A percentile compares a stretch with the other conserved stretches of the same genome.
These are phyloP conservation scores for Ananas comosus DNA, from an alignment of 176 grass and related monocot genomes.

Conservation along the genomic window DNA sequence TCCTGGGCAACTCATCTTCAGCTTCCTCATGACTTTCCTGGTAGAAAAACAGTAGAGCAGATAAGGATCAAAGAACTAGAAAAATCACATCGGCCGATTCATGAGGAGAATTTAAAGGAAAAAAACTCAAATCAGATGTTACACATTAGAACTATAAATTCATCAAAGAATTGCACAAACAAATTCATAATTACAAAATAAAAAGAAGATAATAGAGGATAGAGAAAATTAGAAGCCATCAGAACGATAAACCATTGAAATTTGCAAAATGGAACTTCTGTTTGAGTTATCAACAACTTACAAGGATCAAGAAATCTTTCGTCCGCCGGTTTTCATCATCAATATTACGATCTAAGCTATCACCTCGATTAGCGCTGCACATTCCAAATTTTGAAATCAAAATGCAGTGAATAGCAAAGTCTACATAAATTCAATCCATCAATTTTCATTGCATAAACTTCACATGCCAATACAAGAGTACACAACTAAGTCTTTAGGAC, in stretches of 20 bases:
- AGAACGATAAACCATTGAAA: background rate
- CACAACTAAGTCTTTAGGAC: slow-evolving; percentile 14
- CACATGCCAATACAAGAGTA: background rate
- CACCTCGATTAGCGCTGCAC: slow-evolving; percentile 87
- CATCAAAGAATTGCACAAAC: background rate
- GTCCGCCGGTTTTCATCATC: slow-evolving; percentile 74
- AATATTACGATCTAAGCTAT: slow-evolving; percentile 94
- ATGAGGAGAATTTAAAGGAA: background rate
- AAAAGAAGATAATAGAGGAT: background rate
- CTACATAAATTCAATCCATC: background rate
- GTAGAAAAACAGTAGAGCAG: background rate
- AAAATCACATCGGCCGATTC: background rate
- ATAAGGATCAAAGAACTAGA: background rate
- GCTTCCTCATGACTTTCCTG: slow-evolving; percentile 99
- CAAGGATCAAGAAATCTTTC: slow-evolving; percentile 93
- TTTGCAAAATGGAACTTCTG: background rate
- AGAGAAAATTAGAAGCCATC: background rate
- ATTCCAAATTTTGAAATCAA: slow-evolving; percentile 24
- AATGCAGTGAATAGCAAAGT: background rate
- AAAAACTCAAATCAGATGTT: background rate
- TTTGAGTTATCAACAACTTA: slow-evolving; percentile 36
- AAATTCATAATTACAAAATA: background rate
- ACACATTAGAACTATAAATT: background rate
- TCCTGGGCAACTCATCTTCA: slow-evolving; percentile 72
- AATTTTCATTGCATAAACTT: too few species aligned